phyloP scores from a whole-genome alignment of 192 early-diverging fungal genomes.

The Gigaspora rosea region DNA sequence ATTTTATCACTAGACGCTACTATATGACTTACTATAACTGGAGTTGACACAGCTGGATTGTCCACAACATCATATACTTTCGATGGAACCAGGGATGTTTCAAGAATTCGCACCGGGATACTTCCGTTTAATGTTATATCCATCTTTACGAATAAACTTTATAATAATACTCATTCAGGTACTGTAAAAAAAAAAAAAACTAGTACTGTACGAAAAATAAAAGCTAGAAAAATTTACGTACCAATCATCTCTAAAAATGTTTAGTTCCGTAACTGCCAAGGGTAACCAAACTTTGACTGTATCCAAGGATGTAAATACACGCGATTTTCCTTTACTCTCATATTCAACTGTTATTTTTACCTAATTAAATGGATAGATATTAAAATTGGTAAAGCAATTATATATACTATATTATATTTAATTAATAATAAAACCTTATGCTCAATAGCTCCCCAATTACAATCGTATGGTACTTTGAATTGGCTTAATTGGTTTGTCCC shows the following conservation, averaged over 20 bases:
- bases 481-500: slow-evolving; percentile 42
- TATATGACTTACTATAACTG: slow-evolving; percentile 33
- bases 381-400: slow-evolving; percentile 10
- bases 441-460: slow-evolving; percentile 41
- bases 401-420: not conserved
- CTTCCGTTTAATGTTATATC: slow-evolving; percentile 37
- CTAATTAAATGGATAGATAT: slow-evolving; percentile 34
- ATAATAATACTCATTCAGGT: slow-evolving; percentile 14
- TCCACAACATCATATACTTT: slow-evolving; percentile 46
- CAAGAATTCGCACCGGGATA: slow-evolving; percentile 53
- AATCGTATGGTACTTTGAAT: slow-evolving; percentile 50
- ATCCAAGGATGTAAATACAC: slow-evolving; percentile 49
- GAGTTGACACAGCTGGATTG: slow-evolving; percentile 15
- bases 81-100: slow-evolving; percentile 47
- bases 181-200: not conserved
- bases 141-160: slow-evolving; percentile 25
- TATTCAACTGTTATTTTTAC: slow-evolving; percentile 50
- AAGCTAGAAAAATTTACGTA: slow-evolving; percentile 33
- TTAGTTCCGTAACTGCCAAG: slow-evolving; percentile 55
- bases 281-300: slow-evolving; percentile 54
- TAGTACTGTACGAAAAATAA: not conserved
- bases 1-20: too few species aligned
- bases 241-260: slow-evolving; percentile 57
- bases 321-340: slow-evolving; percentile 41
- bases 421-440: slow-evolving; percentile 35